Base-by-base conservation (phyloP, 2,329 filamentous ascomycete genomes). In the Orbilia quercus region DNA sequence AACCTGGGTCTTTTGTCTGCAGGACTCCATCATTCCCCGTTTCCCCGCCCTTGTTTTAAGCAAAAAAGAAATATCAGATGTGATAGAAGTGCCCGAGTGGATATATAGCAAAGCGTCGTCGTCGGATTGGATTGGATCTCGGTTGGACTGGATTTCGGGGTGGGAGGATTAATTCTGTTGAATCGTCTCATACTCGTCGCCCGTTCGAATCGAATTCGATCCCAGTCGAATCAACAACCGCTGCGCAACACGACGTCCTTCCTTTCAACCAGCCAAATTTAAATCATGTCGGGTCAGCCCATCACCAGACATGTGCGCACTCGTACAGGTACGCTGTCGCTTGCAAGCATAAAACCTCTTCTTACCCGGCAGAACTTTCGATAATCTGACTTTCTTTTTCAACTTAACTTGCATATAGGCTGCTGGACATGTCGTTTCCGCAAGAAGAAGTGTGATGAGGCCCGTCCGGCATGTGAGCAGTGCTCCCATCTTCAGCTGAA, bases 401-500 rank as follows among this genome's bases (percentile, higher is more conserved):
- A 31, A 14, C 45, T 53, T 59, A 20, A 48, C 20, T n/a, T 42
- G 44, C 36, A 45, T 16, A 50, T 58, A 77, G 80, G 80, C 9
- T 81, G 80, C 64, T 81, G 80, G 80, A 80, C 80, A 5, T 82
- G 80, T 70, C 80, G 80, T 16, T 75, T 78, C 31, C 78, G 80
- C 16, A 79, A 80, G 72, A 79, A 81, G 76, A 82, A 81, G 76
- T 81, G 80, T 57, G 81, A 82, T 63, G 80, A 81, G 76, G 76
- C 75, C 31, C 78, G 77, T 23, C 81, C 80, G 1, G 75, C 73
- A 7, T 82, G 80, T 57, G 55, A 76, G 28, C 79, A 81, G 69
- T 82, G 81, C 75, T 76, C 75, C 23, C 75, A 76, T 14, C 78
- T 79, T 44, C 75, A 75, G 18, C 67, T 80, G 36, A 50, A 58